Conservation (phyloP, 768 basidiomycete species). For the Pleurotus citrinopileatus region DNA sequence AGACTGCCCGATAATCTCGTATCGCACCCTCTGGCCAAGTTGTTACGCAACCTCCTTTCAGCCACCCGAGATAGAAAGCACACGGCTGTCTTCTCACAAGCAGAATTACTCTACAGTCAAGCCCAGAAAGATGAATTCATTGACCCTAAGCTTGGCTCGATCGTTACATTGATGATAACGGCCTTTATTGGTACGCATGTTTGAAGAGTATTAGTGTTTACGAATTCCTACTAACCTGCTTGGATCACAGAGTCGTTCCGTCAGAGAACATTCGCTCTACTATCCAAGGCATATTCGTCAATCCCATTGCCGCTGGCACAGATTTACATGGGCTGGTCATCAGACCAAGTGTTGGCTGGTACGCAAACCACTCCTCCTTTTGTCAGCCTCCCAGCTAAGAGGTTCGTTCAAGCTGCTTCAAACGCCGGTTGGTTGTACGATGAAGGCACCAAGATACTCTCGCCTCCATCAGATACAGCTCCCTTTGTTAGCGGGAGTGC, state of each 20-base stretch:
- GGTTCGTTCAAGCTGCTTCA: constrained; percentile 32
- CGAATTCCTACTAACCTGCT: background rate
- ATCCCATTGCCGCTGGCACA: constrained; percentile 53
- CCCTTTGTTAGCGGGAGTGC: constrained; percentile 1
- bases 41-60: constrained; percentile 43
- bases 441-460: constrained; percentile 39
- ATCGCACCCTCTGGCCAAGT: constrained; percentile 41
- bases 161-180: constrained; percentile 41
- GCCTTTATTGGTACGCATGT: constrained; percentile 50
- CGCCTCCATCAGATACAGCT: constrained; percentile 25
- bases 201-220: background rate
- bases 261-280: constrained; percentile 46
- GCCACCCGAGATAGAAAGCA: constrained; percentile 56
- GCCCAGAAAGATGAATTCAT: constrained; percentile 42
- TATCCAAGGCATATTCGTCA: constrained; percentile 65
- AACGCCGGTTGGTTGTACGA: constrained; percentile 53
- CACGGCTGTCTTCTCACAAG: constrained; percentile 49
- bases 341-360: constrained; percentile 38
- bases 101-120: constrained; percentile 36
- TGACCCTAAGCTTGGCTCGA: constrained; percentile 40
- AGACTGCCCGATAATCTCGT: constrained; percentile 51
- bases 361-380: constrained; percentile 5
- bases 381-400: background rate
- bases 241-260: constrained; percentile 53
- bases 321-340: constrained; percentile 50